Percentiles rank a stretch among this genome's conserved stretches.
phyloP scores from a whole-genome alignment of 2,329 filamentous ascomycete species.

The Colletotrichum costaricense region DNA sequence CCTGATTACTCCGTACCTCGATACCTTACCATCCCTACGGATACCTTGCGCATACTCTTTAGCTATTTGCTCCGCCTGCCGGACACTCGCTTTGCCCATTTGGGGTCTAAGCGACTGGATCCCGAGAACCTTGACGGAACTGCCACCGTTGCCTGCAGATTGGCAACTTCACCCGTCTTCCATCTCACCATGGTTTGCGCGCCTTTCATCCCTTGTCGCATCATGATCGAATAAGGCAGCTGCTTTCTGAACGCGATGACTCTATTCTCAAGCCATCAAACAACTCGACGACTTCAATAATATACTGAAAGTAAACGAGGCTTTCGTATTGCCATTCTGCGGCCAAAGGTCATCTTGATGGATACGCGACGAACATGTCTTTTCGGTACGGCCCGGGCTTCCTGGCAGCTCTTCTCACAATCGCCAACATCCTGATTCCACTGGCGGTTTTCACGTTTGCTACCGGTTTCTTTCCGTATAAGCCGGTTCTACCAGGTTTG shows the following conservation, averaged over 20 bases:
- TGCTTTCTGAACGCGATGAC: not conserved
- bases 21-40: not conserved
- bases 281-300: not conserved
- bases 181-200: not conserved
- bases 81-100: conserved; percentile 20
- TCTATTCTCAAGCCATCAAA: not conserved
- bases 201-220: not conserved
- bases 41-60: not conserved
- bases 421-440: conserved; percentile 83
- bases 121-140: conserved; percentile 16
- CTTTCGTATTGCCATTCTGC: not conserved
- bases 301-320: not conserved
- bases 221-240: conserved; percentile 19
- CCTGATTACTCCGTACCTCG: not conserved
- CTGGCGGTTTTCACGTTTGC: conserved; percentile 82
- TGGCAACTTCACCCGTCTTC: not conserved
- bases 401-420: conserved; percentile 57
- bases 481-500: conserved; percentile 88
- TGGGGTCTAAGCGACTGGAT: conserved; percentile 5
- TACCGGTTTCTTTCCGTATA: conserved; percentile 96
- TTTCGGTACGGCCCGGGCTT: conserved; percentile 21
- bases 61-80: conserved; percentile 12
- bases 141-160: conserved; percentile 12
- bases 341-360: conserved; percentile 31
- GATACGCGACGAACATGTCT: conserved; percentile 29